phyloP scores from a whole-genome alignment of 192 early-diverging fungal species.

The Pilobolus umbonatus region DNA sequence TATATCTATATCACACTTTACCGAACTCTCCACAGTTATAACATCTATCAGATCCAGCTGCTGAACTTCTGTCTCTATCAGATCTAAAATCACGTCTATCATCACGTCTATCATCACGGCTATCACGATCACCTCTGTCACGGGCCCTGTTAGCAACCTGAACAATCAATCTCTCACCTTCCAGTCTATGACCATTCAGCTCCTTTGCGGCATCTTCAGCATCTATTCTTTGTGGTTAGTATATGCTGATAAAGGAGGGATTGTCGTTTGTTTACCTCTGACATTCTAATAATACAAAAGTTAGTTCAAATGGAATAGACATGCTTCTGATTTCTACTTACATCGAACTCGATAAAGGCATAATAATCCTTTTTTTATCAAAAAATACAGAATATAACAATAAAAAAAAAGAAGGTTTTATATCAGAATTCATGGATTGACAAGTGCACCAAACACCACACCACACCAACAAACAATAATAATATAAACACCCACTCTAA shows the following conservation, averaged over 20 bases:
- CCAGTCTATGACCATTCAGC: conserved; percentile 28
- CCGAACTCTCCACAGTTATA: conserved; percentile 35
- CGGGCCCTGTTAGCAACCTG: conserved; percentile 8
- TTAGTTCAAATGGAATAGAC: neutral
- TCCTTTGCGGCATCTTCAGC: conserved; percentile 28
- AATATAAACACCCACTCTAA: conserved; percentile 18
- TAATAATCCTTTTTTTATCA: conserved; percentile 23
- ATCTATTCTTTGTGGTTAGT: conserved; percentile 10
- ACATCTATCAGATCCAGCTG: conserved; percentile 18
- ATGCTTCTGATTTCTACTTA: conserved; percentile 5
- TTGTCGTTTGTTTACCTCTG: conserved; percentile 3
- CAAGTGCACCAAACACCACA: neutral
- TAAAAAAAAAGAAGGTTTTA: neutral
- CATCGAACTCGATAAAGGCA: conserved; percentile 32
- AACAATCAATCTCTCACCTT: conserved; percentile 21
- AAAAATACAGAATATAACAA: neutral
- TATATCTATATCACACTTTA: conserved; percentile 5
- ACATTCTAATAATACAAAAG: conserved; percentile 8
- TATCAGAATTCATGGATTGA: neutral
- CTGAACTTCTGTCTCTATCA: neutral
- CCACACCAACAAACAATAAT: neutral
- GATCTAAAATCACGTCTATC: neutral
- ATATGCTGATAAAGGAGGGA: neutral
- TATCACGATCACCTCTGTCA: neutral
- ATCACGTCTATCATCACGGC: neutral